Conservation (phyloP, 2,329 filamentous ascomycete species). For the Sphaerulina vaccinii region DNA sequence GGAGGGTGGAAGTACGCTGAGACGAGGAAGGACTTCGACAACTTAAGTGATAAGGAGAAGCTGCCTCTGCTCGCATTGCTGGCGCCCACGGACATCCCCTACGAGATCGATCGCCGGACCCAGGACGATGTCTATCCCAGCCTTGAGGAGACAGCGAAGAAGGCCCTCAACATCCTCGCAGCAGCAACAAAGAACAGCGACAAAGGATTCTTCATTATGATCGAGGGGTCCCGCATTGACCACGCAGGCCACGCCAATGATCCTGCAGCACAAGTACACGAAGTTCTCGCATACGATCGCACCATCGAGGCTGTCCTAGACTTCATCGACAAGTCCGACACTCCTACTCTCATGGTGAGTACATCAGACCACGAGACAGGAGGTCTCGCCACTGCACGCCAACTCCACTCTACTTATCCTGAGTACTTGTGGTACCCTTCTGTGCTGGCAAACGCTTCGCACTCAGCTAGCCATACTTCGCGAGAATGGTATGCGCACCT, state of each 20-base stretch:
- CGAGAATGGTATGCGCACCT: conserved; percentile 63
- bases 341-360: conserved; percentile 76
- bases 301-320: conserved; percentile 80
- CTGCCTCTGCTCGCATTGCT: conserved; percentile 85
- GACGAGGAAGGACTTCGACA: conserved; percentile 68
- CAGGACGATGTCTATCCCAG: conserved; percentile 81
- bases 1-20: conserved; percentile 80
- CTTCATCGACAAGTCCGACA: conserved; percentile 72
- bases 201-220: conserved; percentile 97
- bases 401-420: conserved; percentile 62
- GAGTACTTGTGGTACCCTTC: conserved; percentile 78
- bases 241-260: conserved; percentile 73
- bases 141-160: conserved; percentile 84
- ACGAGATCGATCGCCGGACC: conserved; percentile 83
- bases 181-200: conserved; percentile 80
- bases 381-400: conserved; percentile 77
- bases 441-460: conserved; percentile 75
- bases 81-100: conserved; percentile 79
- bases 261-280: conserved; percentile 61
- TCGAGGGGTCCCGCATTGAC: conserved; percentile 93
- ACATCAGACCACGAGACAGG: conserved; percentile 98
- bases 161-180: conserved; percentile 75
- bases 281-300: conserved; percentile 92
- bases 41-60: conserved; percentile 67
- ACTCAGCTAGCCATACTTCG: conserved; percentile 69